Percentiles rank a stretch among this genome's conserved stretches.
phyloP scores from a whole-genome alignment of 768 basidiomycete species.

The Dendrothele bispora region DNA sequence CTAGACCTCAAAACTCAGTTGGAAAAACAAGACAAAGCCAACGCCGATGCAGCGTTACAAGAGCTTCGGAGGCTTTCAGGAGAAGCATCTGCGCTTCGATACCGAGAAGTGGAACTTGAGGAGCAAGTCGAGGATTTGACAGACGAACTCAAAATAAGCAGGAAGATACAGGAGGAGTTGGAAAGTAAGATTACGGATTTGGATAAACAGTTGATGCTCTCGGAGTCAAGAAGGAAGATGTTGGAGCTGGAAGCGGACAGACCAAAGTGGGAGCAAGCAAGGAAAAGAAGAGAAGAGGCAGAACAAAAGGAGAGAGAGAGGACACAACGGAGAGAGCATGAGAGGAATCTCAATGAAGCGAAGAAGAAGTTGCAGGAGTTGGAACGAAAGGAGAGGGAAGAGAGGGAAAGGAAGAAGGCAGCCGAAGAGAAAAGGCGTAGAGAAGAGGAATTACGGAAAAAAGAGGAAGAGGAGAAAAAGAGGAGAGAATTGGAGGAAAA shows the following conservation, averaged over 20 bases:
- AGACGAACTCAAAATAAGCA: neutral
- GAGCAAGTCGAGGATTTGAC: neutral
- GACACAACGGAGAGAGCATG: neutral
- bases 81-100: neutral
- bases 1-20: neutral
- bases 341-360: neutral
- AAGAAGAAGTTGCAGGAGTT: neutral
- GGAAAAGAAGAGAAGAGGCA: conserved; percentile 3
- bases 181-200: conserved; percentile 11
- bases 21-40: neutral
- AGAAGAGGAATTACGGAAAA: neutral
- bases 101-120: neutral
- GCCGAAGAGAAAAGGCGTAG: neutral
- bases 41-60: too few relatives aligned
- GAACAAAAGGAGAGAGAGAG: neutral
- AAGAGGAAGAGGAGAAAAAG: neutral
- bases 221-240: conserved; percentile 15
- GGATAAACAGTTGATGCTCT: conserved; percentile 6
- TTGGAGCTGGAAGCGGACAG: conserved; percentile 14
- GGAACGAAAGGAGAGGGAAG: neutral
- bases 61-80: neutral
- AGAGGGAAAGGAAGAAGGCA: neutral
- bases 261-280: conserved; percentile 9
- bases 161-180: neutral
- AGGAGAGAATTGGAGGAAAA: neutral